Percentiles rank a stretch among this genome's conserved stretches.
These are phyloP conservation scores for Penicillium bialowiezense DNA, from an alignment of 495 filamentous ascomycete species.

Conservation along the genomic window DNA sequence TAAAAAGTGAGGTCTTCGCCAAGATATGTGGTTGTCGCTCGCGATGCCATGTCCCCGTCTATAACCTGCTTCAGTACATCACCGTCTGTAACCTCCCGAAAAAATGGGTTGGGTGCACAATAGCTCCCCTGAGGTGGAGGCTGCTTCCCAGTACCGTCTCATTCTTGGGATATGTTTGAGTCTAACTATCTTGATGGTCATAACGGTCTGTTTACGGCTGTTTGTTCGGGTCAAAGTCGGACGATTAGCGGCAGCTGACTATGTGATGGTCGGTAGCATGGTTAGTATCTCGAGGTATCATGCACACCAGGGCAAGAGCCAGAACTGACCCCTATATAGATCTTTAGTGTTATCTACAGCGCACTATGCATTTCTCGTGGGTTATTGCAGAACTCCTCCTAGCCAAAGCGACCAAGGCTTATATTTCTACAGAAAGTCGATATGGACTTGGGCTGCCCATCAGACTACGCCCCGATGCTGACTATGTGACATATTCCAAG, in stretches of 20 bases:
- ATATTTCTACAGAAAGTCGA: slow-evolving; percentile 39
- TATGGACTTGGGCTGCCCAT: slow-evolving; percentile 51
- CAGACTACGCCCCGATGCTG: slow-evolving; percentile 32
- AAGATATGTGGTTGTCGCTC: too few relatives aligned
- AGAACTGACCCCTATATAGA: slow-evolving; percentile 9
- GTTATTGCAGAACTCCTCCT: slow-evolving; percentile 5
- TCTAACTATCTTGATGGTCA: slow-evolving; percentile 38
- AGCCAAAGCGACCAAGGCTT: neutral
- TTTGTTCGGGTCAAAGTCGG: slow-evolving; percentile 32
- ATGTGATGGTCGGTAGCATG: slow-evolving; percentile 44
- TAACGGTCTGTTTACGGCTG: slow-evolving; percentile 34
- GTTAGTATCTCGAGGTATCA: slow-evolving; percentile 17
- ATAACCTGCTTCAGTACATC: neutral
- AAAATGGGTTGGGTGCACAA: slow-evolving; percentile 46
- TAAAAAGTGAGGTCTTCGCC: neutral
- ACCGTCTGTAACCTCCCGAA: neutral
- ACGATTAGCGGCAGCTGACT: slow-evolving; percentile 44
- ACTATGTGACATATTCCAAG: slow-evolving; percentile 41
- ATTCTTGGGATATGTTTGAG: slow-evolving; percentile 45
- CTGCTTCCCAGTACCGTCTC: slow-evolving; percentile 36
- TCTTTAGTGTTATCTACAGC: slow-evolving; percentile 49
- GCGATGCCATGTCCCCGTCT: neutral
- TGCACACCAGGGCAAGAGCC: too few relatives aligned
- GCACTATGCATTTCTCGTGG: slow-evolving; percentile 49
- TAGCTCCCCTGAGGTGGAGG: slow-evolving; percentile 37